These are phyloP conservation scores for Crucibulum cyathiforme DNA, from an alignment of 1,284 basidiomycete genomes.

Conservation along the genomic window DNA sequence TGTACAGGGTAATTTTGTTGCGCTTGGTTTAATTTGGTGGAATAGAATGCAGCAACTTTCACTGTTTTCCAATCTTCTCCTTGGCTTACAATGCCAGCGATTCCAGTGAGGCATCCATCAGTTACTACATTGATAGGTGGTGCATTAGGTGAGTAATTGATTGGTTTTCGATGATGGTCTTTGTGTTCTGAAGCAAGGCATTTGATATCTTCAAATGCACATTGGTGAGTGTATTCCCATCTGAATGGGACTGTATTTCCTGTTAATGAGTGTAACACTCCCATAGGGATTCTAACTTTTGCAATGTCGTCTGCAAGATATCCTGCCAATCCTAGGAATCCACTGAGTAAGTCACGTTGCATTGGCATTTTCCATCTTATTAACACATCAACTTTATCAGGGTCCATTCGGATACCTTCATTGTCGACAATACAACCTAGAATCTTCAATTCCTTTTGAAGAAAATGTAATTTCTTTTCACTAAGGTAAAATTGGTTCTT, in stretches of 20 bases:
- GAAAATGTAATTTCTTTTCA: background rate
- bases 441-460: background rate
- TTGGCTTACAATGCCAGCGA: conserved; percentile 32
- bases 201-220: conserved; percentile 41
- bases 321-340: conserved; percentile 15
- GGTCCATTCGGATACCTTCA: conserved; percentile 3
- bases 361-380: conserved; percentile 1
- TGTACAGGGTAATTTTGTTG: conserved; percentile 45
- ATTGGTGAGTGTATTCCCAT: conserved; percentile 25
- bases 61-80: conserved; percentile 26
- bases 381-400: conserved; percentile 2
- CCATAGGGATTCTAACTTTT: conserved; percentile 28
- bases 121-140: conserved; percentile 28
- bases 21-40: conserved; percentile 39
- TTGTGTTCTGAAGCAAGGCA: conserved; percentile 8
- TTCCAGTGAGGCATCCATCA: conserved; percentile 27
- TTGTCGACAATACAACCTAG: background rate
- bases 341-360: conserved; percentile 7
- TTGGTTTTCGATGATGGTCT: conserved; percentile 17
- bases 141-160: conserved; percentile 18
- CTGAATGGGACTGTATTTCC: background rate
- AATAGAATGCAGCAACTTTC: conserved; percentile 36
- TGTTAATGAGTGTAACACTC: conserved; percentile 26
- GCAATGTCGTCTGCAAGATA: conserved; percentile 31
- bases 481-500: background rate